These are phyloP conservation scores for Nicotiana tabacum DNA, from an alignment of 257 asterid species.

Conservation along the genomic window DNA sequence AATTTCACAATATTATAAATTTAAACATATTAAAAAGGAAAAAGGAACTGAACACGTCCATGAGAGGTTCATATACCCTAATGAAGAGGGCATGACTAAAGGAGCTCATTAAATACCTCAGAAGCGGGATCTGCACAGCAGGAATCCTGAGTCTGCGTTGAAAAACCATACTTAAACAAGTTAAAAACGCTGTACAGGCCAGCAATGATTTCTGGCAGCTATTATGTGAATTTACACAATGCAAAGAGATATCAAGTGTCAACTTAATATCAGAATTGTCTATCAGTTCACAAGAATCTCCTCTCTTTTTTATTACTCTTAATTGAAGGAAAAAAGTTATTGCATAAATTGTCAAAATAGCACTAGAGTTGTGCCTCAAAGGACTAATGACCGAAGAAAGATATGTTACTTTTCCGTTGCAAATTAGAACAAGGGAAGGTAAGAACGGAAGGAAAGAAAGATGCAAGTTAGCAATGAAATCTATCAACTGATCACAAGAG, in stretches of 20 bases:
- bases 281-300: neutral
- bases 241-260: neutral
- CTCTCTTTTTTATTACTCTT: neutral
- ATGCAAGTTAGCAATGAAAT: neutral
- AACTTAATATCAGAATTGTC: neutral
- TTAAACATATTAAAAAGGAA: neutral
- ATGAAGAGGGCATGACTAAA: neutral
- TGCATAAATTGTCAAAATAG: constrained; percentile 1
- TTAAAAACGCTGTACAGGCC: neutral
- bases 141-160: constrained; percentile 52
- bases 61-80: neutral
- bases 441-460: neutral
- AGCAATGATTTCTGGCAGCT: neutral
- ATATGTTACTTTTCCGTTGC: neutral
- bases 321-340: neutral
- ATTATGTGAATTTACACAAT: neutral
- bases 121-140: constrained; percentile 78
- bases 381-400: neutral
- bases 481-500: neutral
- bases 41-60: neutral
- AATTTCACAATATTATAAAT: neutral
- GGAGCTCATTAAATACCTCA: constrained; percentile 35
- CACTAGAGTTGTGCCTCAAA: neutral
- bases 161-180: constrained; percentile 7
- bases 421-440: neutral